Percentiles rank a stretch among this genome's conserved stretches.
phyloP scores from a whole-genome alignment of 306 rosid genomes.

The Casuarina glauca region DNA sequence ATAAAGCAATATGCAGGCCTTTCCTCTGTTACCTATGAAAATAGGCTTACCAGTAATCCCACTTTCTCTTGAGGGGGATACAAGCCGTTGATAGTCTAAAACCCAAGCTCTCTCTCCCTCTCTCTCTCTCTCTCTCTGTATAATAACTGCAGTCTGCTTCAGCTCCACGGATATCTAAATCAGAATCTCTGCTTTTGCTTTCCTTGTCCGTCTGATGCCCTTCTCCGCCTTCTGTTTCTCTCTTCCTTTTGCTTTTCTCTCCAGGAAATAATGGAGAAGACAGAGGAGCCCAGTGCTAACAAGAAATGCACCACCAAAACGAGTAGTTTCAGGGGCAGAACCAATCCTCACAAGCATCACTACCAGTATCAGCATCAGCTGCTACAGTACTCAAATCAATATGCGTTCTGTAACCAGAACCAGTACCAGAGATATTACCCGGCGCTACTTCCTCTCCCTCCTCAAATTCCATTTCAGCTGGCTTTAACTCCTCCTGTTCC shows the following conservation, averaged over 20 bases:
- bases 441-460: conserved; percentile 84
- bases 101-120: no score
- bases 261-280: conserved; percentile 63
- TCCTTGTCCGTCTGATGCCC: conserved; percentile 23
- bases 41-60: not conserved
- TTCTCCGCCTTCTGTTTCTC: conserved; percentile 6
- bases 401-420: conserved; percentile 58
- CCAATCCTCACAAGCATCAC: conserved; percentile 52
- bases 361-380: conserved; percentile 47
- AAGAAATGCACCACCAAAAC: conserved; percentile 57
- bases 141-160: conserved; percentile 40
- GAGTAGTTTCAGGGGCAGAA: conserved; percentile 41
- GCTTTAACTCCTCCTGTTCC: conserved; percentile 68
- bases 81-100: no score
- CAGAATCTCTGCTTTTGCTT: conserved; percentile 19
- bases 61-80: no score
- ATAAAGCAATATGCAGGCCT: conserved; percentile 35
- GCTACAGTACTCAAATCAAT: conserved; percentile 52
- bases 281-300: conserved; percentile 64
- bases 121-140: conserved; percentile 1
- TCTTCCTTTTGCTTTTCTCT: conserved; percentile 28
- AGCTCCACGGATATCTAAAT: conserved; percentile 19
- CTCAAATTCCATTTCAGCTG: conserved; percentile 70
- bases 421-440: conserved; percentile 65
- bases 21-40: conserved; percentile 10